These are phyloP conservation scores for Neonectria faginata DNA, from an alignment of 2,329 filamentous ascomycete genomes.

Conservation along the genomic window DNA sequence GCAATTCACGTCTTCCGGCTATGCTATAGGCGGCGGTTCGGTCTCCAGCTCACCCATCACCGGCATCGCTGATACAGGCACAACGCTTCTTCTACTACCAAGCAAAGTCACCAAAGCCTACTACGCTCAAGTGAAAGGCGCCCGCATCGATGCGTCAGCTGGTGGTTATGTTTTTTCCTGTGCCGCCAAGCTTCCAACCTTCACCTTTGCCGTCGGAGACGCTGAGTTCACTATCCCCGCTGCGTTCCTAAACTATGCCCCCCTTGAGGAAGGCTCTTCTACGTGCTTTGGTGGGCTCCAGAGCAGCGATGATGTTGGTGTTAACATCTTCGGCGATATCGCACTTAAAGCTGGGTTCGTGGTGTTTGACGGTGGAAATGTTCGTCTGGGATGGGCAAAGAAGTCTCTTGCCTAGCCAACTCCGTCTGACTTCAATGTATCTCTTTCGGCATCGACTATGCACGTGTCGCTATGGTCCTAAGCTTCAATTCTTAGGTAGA, in stretches of 20 bases:
- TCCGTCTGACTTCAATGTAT: not conserved
- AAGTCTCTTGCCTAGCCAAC: slow-evolving; percentile 21
- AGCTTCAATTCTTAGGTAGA: too few species aligned
- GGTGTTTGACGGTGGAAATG: slow-evolving; percentile 60
- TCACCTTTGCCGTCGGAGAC: slow-evolving; percentile 67
- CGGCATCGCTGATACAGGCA: slow-evolving; percentile 69
- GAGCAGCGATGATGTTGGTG: slow-evolving; percentile 55
- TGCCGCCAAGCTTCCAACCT: slow-evolving; percentile 57
- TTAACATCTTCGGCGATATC: slow-evolving; percentile 73
- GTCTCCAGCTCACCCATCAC: slow-evolving; percentile 45
- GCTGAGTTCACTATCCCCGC: slow-evolving; percentile 69
- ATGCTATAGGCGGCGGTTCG: slow-evolving; percentile 42
- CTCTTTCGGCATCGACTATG: not conserved
- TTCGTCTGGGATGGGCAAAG: slow-evolving; percentile 39
- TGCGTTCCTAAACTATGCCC: slow-evolving; percentile 64
- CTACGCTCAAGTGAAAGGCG: slow-evolving; percentile 60
- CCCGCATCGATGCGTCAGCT: slow-evolving; percentile 52
- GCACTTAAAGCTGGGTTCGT: slow-evolving; percentile 72
- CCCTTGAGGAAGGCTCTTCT: slow-evolving; percentile 43
- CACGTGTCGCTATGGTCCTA: not conserved
- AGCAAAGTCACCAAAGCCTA: slow-evolving; percentile 62
- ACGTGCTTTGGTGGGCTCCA: slow-evolving; percentile 78
- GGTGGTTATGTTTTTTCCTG: slow-evolving; percentile 64
- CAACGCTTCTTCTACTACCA: slow-evolving; percentile 73
- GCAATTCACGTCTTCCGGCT: slow-evolving; percentile 60